Evolutionary conservation across 208 protist genomes (phyloP).

Genomic region (Trichomonas tenax): DNA sequence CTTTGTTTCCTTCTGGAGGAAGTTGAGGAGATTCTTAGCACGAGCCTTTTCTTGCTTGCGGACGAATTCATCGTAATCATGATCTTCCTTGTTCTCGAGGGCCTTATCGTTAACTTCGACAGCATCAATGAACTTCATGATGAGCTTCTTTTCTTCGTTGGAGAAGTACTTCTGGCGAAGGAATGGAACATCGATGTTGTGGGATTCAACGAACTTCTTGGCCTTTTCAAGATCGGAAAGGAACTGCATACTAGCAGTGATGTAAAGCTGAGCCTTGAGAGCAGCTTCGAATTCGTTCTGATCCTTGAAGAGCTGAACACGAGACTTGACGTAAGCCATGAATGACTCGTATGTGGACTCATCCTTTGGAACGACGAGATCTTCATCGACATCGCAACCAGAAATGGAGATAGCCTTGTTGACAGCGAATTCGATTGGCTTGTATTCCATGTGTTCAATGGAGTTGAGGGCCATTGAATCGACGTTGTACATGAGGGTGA

Average conservation of each 20-base stretch:
- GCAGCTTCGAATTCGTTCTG: not conserved
- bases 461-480: not conserved
- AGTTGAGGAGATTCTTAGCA: not conserved
- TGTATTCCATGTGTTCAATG: not conserved
- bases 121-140: not conserved
- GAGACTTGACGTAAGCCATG: not conserved
- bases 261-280: not conserved
- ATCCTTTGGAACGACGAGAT: not conserved
- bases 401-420: not conserved
- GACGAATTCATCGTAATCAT: not conserved
- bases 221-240: not conserved
- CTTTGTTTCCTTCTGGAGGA: not conserved
- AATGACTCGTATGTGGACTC: not conserved
- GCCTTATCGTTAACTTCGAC: not conserved
- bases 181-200: not conserved
- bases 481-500: not conserved
- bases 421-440: not conserved
- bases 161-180: not conserved
- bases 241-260: not conserved
- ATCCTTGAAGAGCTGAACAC: not conserved
- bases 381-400: not conserved
- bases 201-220: too few relatives aligned
- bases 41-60: not conserved
- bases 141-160: not conserved
- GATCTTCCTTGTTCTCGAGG: not conserved